phyloP scores from a whole-genome alignment of 768 basidiomycete genomes.

The Cubamyces lactineus region DNA sequence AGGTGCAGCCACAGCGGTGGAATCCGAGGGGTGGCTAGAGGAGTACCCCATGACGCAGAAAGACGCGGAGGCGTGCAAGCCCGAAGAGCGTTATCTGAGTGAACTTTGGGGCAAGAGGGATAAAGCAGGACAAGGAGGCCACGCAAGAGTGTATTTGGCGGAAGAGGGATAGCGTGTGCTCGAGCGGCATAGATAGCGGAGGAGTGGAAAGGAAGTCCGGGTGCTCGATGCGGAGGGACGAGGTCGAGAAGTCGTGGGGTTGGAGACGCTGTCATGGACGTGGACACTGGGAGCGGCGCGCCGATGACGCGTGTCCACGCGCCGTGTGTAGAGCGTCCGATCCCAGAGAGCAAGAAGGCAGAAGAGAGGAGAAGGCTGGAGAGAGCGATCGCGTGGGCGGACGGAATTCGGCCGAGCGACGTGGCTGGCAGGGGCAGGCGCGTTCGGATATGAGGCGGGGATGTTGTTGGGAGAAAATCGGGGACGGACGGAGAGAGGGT shows the following conservation, averaged over 20 bases:
- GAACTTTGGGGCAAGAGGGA: too few species aligned
- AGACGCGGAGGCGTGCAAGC: too few species aligned
- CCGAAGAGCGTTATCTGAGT: too few species aligned
- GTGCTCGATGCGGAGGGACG: not conserved
- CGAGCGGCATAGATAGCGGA: not conserved
- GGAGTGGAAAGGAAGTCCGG: not conserved
- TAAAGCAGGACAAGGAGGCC: too few species aligned
- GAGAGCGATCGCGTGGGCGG: not conserved
- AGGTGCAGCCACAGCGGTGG: too few species aligned
- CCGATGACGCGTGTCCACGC: not conserved
- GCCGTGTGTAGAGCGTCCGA: not conserved
- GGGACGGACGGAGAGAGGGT: not conserved
- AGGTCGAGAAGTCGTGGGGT: slow-evolving; percentile 7
- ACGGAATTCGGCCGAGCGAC: slow-evolving; percentile 2
- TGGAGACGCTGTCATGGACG: not conserved
- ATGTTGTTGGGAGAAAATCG: not conserved
- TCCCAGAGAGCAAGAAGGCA: not conserved
- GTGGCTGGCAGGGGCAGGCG: not conserved
- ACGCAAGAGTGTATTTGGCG: not conserved
- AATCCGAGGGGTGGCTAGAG: too few species aligned
- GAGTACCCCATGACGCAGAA: too few species aligned
- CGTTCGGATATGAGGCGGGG: not conserved
- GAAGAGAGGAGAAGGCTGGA: not conserved
- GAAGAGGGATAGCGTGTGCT: not conserved
- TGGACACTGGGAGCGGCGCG: not conserved